Evolutionary conservation across 1,284 basidiomycete genomes (phyloP).

Genomic region (Wallemia hederae): DNA sequence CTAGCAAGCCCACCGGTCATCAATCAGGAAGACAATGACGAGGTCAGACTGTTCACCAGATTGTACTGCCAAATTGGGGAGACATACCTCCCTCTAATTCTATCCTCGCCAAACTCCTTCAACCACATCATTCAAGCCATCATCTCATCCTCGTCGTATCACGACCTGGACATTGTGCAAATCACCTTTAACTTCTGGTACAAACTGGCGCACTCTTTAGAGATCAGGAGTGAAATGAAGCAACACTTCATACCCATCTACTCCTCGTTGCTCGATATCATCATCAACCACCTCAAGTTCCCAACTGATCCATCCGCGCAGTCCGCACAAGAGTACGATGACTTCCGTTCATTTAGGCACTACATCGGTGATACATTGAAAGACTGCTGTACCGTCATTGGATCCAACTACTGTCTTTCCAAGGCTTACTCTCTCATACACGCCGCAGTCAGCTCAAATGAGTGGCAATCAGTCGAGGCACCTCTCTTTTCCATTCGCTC

Average conservation of each 20-base stretch:
- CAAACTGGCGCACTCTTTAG: conserved; percentile 52
- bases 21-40: conserved; percentile 43
- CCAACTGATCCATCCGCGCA: conserved; percentile 37
- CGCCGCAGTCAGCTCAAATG: conserved; percentile 29
- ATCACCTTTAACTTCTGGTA: conserved; percentile 99
- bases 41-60: conserved; percentile 63
- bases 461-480: conserved; percentile 92
- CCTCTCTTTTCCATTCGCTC: conserved; percentile 92
- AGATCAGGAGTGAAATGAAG: conserved; percentile 20
- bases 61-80: conserved; percentile 90
- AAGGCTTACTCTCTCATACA: conserved; percentile 56
- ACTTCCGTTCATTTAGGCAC: conserved; percentile 83
- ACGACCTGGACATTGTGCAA: conserved; percentile 81
- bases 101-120: conserved; percentile 66
- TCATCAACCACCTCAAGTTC: conserved; percentile 79
- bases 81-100: conserved; percentile 65
- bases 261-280: conserved; percentile 49
- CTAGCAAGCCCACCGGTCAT: neutral
- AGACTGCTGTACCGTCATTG: conserved; percentile 87
- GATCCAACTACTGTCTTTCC: conserved; percentile 53
- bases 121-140: conserved; percentile 84
- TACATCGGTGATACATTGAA: conserved; percentile 98
- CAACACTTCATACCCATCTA: conserved; percentile 43
- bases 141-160: conserved; percentile 70
- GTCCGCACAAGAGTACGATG: conserved; percentile 61